Percentiles rank a stretch among this genome's conserved stretches.
Evolutionary conservation across 108 stramenopile genomes (phyloP).

Genomic region (Nannochloropsis salina): DNA sequence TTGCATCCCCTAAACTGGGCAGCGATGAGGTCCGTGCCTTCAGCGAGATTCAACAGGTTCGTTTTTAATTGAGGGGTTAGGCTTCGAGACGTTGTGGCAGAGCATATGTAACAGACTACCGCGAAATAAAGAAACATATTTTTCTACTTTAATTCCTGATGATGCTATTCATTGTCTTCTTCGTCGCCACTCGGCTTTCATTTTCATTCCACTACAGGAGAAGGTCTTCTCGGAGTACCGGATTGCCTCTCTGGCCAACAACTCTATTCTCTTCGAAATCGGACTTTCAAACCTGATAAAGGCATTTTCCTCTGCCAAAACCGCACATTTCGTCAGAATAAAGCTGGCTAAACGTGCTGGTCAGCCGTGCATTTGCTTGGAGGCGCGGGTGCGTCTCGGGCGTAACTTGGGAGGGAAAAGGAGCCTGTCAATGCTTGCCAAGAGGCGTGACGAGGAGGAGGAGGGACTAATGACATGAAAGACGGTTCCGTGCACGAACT

Average conservation of each 20-base stretch:
- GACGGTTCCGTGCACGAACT: too few species aligned
- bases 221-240: neutral
- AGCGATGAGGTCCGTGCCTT: constrained; percentile 5
- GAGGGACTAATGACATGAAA: too few species aligned
- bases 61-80: too few species aligned
- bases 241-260: neutral
- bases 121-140: too few species aligned
- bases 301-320: neutral
- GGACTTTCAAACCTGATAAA: neutral
- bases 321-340: neutral
- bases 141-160: too few species aligned
- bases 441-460: too few species aligned
- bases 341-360: neutral
- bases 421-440: too few species aligned
- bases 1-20: neutral
- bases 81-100: too few species aligned
- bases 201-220: neutral
- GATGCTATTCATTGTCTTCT: neutral
- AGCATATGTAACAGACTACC: too few species aligned
- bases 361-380: neutral
- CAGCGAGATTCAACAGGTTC: constrained; percentile 8
- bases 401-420: too few species aligned
- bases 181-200: neutral
- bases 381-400: neutral
- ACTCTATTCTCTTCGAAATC: neutral